These are phyloP conservation scores for Lupinus albus DNA, from an alignment of 306 rosid species.

Conservation along the genomic window DNA sequence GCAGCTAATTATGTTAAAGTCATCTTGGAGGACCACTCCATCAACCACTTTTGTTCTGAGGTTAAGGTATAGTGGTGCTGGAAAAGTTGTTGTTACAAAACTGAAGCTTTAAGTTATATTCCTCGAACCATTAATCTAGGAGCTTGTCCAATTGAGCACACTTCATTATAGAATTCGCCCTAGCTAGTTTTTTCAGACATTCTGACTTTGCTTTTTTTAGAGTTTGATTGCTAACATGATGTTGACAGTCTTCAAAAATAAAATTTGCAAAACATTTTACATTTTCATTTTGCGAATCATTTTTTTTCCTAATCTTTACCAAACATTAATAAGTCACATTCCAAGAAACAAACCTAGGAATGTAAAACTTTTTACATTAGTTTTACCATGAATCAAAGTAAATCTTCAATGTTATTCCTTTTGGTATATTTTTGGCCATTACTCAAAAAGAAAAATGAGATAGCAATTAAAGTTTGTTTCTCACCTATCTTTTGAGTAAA, in stretches of 20 bases:
- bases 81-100: slow-evolving; percentile 34
- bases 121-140: slow-evolving; percentile 28
- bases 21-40: slow-evolving; percentile 34
- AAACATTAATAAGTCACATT: no score
- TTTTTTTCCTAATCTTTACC: no score
- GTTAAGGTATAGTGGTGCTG: slow-evolving; percentile 45
- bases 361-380: no score
- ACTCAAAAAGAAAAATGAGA: neutral
- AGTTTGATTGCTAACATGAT: no score
- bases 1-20: slow-evolving; percentile 35
- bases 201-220: no score
- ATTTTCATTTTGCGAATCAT: no score
- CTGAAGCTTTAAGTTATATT: slow-evolving; percentile 39
- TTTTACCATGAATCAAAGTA: no score
- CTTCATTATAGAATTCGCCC: no score
- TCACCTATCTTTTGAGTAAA: neutral
- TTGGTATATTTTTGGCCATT: slow-evolving; percentile 4
- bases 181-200: no score
- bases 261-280: no score
- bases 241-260: no score
- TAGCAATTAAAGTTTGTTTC: slow-evolving; percentile 8
- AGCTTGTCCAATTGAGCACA: neutral
- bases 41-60: slow-evolving; percentile 30
- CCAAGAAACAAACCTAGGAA: no score
- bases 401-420: neutral